phyloP scores from a whole-genome alignment of 108 stramenopile species.

The Skeletonema tropicum region DNA sequence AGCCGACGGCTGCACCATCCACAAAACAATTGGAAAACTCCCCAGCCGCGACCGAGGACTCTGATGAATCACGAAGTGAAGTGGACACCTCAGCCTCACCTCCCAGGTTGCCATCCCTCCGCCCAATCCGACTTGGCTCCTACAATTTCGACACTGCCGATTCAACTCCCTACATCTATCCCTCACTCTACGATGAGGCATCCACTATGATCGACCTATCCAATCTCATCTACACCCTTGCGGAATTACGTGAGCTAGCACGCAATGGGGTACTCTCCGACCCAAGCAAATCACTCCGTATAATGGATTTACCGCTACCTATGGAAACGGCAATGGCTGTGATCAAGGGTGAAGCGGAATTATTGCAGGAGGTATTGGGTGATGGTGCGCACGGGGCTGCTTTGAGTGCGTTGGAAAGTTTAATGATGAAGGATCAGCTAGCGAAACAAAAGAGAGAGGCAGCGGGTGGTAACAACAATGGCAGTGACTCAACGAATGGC shows the following conservation, averaged over 20 bases:
- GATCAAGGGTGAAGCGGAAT: conserved; percentile 38
- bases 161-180: conserved; percentile 19
- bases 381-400: conserved; percentile 52
- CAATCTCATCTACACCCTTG: conserved; percentile 58
- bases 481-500: not conserved
- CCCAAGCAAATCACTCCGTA: conserved; percentile 30
- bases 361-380: conserved; percentile 40
- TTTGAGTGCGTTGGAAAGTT: conserved; percentile 33
- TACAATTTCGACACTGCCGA: conserved; percentile 21
- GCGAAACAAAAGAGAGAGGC: conserved; percentile 1
- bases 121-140: conserved; percentile 36
- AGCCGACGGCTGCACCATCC: not conserved
- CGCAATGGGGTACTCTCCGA: conserved; percentile 39
- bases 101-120: not conserved
- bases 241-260: conserved; percentile 58
- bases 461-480: not conserved
- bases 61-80: not conserved
- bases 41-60: not conserved
- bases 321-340: conserved; percentile 35
- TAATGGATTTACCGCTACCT: conserved; percentile 50
- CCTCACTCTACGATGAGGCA: conserved; percentile 51
- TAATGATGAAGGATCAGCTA: conserved; percentile 17
- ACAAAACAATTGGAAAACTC: not conserved
- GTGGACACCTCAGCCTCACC: not conserved
- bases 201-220: conserved; percentile 52